Conservation (phyloP, 805 yeast species). For the Saccharomycodes ludwigii region DNA sequence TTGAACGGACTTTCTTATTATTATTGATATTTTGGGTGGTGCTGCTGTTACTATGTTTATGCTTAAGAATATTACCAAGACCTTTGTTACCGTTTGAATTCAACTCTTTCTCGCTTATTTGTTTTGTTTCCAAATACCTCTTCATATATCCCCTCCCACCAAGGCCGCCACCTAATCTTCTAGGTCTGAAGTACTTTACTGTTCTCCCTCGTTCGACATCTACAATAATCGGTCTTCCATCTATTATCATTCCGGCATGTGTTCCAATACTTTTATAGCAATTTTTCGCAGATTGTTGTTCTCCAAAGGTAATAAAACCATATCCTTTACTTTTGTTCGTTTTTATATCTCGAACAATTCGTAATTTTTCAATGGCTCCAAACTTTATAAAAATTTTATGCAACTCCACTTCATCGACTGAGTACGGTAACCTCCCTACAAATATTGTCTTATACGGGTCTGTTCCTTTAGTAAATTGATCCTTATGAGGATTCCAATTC, state of each 20-base stretch:
- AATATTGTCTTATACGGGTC: slow-evolving; percentile 77
- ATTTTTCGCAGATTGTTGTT: slow-evolving; percentile 43
- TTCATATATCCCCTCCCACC: slow-evolving; percentile 68
- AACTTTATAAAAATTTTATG: slow-evolving; percentile 46
- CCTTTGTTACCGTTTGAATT: slow-evolving; percentile 1
- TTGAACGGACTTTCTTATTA: too few relatives aligned
- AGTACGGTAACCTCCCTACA: slow-evolving; percentile 58
- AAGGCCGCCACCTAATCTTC: slow-evolving; percentile 82
- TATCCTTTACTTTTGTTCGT: slow-evolving; percentile 61
- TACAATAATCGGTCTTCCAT: slow-evolving; percentile 46
- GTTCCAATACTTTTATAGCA: slow-evolving; percentile 45
- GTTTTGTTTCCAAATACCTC: slow-evolving; percentile 7
- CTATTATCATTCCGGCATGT: slow-evolving; percentile 36
- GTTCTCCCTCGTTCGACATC: slow-evolving; percentile 64
- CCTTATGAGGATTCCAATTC: slow-evolving; percentile 44
- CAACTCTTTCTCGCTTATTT: background rate
- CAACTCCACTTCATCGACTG: slow-evolving; percentile 53
- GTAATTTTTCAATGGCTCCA: slow-evolving; percentile 57
- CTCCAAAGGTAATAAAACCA: slow-evolving; percentile 64
- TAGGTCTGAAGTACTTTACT: slow-evolving; percentile 56
- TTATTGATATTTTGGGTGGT: too few relatives aligned
- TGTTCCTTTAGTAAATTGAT: slow-evolving; percentile 40
- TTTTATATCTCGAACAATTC: slow-evolving; percentile 44
- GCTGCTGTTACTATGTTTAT: too few relatives aligned
- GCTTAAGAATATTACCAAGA: too few relatives aligned